These are phyloP conservation scores for Mortierella sp. DNA, from an alignment of 371 early-diverging fungal genomes.

Conservation along the genomic window DNA sequence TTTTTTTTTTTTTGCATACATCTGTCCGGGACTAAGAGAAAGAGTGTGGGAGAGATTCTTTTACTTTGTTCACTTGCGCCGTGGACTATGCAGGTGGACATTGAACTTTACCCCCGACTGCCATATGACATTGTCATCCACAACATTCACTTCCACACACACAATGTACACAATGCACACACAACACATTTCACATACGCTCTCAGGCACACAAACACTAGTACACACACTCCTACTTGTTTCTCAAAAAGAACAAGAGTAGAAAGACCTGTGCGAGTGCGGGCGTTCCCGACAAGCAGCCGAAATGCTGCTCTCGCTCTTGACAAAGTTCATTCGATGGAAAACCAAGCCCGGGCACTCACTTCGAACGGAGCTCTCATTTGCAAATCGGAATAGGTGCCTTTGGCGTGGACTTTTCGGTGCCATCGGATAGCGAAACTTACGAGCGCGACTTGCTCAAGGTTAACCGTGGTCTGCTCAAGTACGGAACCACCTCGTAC, in stretches of 20 bases:
- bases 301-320: background rate
- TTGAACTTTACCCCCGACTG: no score
- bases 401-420: conserved; percentile 88
- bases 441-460: conserved; percentile 61
- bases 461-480: conserved; percentile 79
- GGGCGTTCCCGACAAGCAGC: no score
- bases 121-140: no score
- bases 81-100: no score
- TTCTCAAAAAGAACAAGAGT: background rate
- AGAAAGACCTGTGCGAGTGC: no score
- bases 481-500: conserved; percentile 84
- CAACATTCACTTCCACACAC: no score
- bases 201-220: background rate
- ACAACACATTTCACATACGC: no score
- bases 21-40: background rate
- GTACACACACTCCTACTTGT: background rate
- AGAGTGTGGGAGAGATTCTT: background rate
- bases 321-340: background rate
- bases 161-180: no score
- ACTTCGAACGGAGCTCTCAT: background rate
- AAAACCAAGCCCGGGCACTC: background rate
- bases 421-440: conserved; percentile 62
- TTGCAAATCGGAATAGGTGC: conserved; percentile 59
- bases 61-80: no score
- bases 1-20: background rate